Evolutionary conservation across 371 early-diverging fungal genomes (phyloP).

Genomic region (Umbelopsis sp.): DNA sequence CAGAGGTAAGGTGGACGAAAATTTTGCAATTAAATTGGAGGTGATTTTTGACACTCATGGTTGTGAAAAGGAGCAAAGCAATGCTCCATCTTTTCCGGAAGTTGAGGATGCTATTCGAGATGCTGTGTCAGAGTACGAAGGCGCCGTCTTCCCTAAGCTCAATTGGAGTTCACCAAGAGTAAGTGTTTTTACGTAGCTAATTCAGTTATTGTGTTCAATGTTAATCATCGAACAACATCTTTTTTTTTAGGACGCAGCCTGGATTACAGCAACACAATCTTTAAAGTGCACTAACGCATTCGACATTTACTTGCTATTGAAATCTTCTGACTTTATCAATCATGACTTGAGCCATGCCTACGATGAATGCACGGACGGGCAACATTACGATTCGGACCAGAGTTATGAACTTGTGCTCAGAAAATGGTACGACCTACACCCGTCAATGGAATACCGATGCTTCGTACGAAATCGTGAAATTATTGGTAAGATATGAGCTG

Average conservation of each 20-base stretch:
- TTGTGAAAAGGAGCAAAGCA: neutral
- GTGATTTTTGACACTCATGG: neutral
- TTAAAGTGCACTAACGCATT: conserved; percentile 75
- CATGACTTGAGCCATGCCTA: conserved; percentile 85
- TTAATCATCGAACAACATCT: neutral
- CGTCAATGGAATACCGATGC: conserved; percentile 92
- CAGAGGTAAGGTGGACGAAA: conserved; percentile 26
- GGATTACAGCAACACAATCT: conserved; percentile 83
- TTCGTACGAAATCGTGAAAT: conserved; percentile 76
- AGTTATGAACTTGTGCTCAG: conserved; percentile 71
- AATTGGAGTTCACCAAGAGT: conserved; percentile 93
- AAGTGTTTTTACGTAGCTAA: conserved; percentile 1
- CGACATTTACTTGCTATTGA: conserved; percentile 87
- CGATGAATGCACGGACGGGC: conserved; percentile 55
- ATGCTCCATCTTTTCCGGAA: conserved; percentile 58
- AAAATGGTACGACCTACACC: conserved; percentile 84
- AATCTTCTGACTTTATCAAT: conserved; percentile 86
- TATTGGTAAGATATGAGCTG: conserved; percentile 49
- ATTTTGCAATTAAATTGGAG: neutral
- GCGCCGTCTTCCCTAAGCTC: conserved; percentile 89
- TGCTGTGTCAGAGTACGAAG: conserved; percentile 76
- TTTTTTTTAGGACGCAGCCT: conserved; percentile 77
- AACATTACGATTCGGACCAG: conserved; percentile 19
- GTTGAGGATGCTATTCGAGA: conserved; percentile 63
- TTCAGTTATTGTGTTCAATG: neutral